Evolutionary conservation across 805 yeast genomes (phyloP).

Genomic region (Grigorovia humatica): DNA sequence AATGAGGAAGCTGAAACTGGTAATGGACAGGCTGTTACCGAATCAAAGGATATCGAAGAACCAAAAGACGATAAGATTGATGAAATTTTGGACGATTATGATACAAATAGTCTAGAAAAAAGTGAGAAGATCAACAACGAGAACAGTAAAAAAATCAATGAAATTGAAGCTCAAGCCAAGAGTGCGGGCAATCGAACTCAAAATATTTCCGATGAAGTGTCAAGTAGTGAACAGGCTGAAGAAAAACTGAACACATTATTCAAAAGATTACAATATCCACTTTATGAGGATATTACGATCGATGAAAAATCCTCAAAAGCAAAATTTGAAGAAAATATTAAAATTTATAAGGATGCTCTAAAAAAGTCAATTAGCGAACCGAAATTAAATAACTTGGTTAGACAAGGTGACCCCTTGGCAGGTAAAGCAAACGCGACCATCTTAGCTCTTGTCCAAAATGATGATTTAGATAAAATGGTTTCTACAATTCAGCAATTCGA

Average conservation of each 20-base stretch:
- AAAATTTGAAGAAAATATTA: conserved; percentile 26
- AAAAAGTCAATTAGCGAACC: conserved; percentile 38
- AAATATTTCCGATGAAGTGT: too few relatives aligned
- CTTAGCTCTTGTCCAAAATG: conserved; percentile 59
- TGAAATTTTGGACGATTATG: neutral
- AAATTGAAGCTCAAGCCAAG: neutral
- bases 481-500: conserved; percentile 54
- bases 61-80: neutral
- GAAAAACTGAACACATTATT: neutral
- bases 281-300: conserved; percentile 6
- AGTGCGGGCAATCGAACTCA: neutral
- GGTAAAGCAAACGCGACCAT: conserved; percentile 64
- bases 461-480: conserved; percentile 42
- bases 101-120: neutral
- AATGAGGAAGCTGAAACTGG: neutral
- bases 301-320: conserved; percentile 5
- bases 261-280: conserved; percentile 9
- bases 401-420: conserved; percentile 19
- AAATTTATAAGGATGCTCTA: conserved; percentile 31
- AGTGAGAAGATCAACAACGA: neutral
- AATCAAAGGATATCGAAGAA: neutral
- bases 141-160: neutral
- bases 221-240: neutral
- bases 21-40: too few relatives aligned
- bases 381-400: conserved; percentile 29